Percentiles rank a stretch among this genome's conserved stretches.
These are phyloP conservation scores for Lactarius sanguifluus DNA, from an alignment of 768 basidiomycete species.

Conservation along the genomic window DNA sequence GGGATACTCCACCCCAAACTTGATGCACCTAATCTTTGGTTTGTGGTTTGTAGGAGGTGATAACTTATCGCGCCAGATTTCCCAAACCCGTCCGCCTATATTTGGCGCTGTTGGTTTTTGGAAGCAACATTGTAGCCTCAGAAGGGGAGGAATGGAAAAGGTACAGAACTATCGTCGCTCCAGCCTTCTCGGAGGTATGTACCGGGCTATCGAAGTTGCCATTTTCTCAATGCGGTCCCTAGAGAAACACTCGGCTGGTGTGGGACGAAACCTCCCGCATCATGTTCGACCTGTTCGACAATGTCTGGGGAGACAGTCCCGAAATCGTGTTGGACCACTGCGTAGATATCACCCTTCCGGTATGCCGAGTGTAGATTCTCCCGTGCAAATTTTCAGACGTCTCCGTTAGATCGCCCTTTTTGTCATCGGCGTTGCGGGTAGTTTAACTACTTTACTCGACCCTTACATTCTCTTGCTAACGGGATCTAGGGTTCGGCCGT, in stretches of 20 bases:
- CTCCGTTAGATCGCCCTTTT: constrained; percentile 51
- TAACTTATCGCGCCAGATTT: constrained; percentile 49
- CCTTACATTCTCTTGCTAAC: background rate
- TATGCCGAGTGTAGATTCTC: constrained; percentile 31
- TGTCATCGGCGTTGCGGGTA: constrained; percentile 52
- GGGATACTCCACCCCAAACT: background rate
- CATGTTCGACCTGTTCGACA: constrained; percentile 37
- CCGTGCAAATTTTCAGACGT: background rate
- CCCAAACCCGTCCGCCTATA: constrained; percentile 57
- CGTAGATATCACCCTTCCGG: constrained; percentile 54
- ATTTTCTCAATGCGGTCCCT: background rate
- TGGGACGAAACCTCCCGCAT: constrained; percentile 41
- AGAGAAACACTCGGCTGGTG: constrained; percentile 42
- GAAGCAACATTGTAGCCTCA: constrained; percentile 61
- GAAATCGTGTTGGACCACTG: constrained; percentile 46
- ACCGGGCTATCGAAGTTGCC: background rate
- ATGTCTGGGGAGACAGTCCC: constrained; percentile 48
- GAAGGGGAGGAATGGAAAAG: constrained; percentile 68
- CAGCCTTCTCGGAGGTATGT: constrained; percentile 62
- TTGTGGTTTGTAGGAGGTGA: constrained; percentile 47
- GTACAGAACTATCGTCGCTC: constrained; percentile 59
- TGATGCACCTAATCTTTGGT: background rate
- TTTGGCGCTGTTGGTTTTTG: constrained; percentile 48
- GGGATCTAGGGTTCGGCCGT: constrained; percentile 45
- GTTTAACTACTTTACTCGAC: background rate